Evolutionary conservation across 495 filamentous ascomycete genomes (phyloP).

Genomic region (Aspergillus sclerotiicarbonarius): DNA sequence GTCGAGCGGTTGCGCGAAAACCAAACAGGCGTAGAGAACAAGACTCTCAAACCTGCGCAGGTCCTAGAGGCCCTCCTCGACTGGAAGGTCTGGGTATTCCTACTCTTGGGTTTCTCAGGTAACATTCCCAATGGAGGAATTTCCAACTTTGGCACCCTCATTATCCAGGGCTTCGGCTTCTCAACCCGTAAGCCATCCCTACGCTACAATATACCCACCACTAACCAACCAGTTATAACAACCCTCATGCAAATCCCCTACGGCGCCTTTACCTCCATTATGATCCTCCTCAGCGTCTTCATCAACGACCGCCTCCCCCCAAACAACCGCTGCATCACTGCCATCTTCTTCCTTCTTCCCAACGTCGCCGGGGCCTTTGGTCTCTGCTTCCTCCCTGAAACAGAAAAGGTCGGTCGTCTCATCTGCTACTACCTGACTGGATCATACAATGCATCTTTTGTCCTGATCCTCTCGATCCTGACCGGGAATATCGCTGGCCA

Average conservation of each 20-base stretch:
- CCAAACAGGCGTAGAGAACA: conserved; percentile 55
- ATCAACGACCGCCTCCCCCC: conserved; percentile 48
- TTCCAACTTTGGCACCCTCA: conserved; percentile 56
- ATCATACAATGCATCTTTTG: conserved; percentile 58
- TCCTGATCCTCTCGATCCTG: conserved; percentile 52
- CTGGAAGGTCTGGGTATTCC: conserved; percentile 47
- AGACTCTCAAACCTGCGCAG: conserved; percentile 50
- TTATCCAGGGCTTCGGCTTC: conserved; percentile 59
- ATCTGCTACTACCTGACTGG: conserved; percentile 53
- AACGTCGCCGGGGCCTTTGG: conserved; percentile 51
- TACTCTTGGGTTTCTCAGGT: conserved; percentile 28
- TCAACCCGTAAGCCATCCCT: conserved; percentile 34
- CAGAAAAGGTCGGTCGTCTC: conserved; percentile 41
- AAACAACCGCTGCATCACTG: conserved; percentile 49
- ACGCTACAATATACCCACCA: neutral
- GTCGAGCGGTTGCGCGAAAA: conserved; percentile 53
- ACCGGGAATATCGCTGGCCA: conserved; percentile 55
- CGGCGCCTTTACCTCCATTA: conserved; percentile 48
- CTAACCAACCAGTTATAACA: conserved; percentile 24
- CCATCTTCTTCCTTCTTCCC: conserved; percentile 47
- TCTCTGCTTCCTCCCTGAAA: conserved; percentile 39
- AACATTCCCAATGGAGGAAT: conserved; percentile 47
- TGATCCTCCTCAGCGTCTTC: conserved; percentile 50
- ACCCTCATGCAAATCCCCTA: conserved; percentile 53
- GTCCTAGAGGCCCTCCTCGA: conserved; percentile 48